phyloP scores from a whole-genome alignment of 345 rosid species.

The Melastoma malabathricum region DNA sequence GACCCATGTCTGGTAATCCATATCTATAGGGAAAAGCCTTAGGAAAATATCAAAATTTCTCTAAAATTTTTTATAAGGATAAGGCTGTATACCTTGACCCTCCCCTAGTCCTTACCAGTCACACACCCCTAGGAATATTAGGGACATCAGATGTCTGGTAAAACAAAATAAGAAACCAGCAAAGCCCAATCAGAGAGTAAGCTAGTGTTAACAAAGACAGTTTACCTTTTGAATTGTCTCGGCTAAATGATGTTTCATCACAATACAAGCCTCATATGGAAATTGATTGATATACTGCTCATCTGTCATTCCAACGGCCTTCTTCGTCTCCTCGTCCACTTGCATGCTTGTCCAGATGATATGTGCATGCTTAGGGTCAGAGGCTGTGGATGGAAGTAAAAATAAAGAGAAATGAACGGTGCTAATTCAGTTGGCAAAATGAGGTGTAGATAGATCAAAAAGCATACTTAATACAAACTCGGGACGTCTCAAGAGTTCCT shows the following conservation, averaged over 20 bases:
- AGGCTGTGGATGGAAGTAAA: slow-evolving; percentile 31
- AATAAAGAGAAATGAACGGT: not conserved
- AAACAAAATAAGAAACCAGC: not conserved
- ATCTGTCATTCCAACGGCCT: slow-evolving; percentile 59
- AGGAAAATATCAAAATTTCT: not conserved
- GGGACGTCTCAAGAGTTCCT: slow-evolving; percentile 65
- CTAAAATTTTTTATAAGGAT: too few species aligned
- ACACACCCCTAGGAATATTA: too few species aligned
- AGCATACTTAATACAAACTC: slow-evolving; percentile 75
- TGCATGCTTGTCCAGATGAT: slow-evolving; percentile 87
- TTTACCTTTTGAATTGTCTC: slow-evolving; percentile 71
- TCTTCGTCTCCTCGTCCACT: slow-evolving; percentile 72
- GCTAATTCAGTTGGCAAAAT: slow-evolving; percentile 1
- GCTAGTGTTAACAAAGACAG: too few species aligned
- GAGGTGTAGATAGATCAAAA: not conserved
- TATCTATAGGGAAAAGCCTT: too few species aligned
- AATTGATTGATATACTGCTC: slow-evolving; percentile 69
- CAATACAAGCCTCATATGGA: slow-evolving; percentile 91
- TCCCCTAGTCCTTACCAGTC: too few species aligned
- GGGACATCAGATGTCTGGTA: too few species aligned
- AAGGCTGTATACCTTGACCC: too few species aligned
- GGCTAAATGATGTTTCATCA: slow-evolving; percentile 98
- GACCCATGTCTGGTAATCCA: too few species aligned
- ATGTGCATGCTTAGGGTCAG: slow-evolving; percentile 69
- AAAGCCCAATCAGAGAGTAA: too few species aligned